Evolutionary conservation across 73 alveolate species (phyloP).

Genomic region (Tetrahymena borealis): DNA sequence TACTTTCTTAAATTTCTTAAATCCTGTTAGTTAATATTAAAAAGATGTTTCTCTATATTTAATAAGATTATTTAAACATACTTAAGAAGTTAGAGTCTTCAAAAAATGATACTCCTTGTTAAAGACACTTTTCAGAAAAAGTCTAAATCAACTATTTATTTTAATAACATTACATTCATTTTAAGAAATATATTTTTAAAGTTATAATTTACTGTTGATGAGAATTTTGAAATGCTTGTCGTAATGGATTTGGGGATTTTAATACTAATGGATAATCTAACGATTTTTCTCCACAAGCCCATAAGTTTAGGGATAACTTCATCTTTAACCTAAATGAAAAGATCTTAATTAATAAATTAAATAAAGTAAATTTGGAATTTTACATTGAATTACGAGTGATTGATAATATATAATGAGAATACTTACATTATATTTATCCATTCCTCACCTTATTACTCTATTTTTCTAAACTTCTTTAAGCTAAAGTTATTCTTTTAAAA

Average conservation of each 20-base stretch:
- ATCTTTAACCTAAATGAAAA: background rate
- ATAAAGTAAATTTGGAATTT: background rate
- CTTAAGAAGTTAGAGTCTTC: background rate
- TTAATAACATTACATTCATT: background rate
- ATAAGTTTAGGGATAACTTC: background rate
- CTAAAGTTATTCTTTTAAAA: background rate
- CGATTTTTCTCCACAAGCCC: background rate
- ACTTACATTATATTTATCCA: background rate
- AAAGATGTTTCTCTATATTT: background rate
- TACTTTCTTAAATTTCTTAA: background rate
- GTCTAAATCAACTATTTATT: background rate
- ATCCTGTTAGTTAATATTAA: background rate
- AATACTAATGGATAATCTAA: background rate
- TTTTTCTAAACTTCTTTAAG: background rate
- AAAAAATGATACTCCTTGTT: background rate
- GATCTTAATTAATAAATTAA: background rate
- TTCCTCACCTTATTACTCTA: background rate
- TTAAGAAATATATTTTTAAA: background rate
- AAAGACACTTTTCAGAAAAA: background rate
- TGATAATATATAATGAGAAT: background rate
- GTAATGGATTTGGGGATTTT: background rate
- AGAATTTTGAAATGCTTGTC: background rate
- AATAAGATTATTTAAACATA: background rate
- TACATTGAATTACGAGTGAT: background rate
- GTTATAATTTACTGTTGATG: background rate